Conservation (phyloP, 2,329 filamentous ascomycete genomes). For the Aspergillus fructus region DNA sequence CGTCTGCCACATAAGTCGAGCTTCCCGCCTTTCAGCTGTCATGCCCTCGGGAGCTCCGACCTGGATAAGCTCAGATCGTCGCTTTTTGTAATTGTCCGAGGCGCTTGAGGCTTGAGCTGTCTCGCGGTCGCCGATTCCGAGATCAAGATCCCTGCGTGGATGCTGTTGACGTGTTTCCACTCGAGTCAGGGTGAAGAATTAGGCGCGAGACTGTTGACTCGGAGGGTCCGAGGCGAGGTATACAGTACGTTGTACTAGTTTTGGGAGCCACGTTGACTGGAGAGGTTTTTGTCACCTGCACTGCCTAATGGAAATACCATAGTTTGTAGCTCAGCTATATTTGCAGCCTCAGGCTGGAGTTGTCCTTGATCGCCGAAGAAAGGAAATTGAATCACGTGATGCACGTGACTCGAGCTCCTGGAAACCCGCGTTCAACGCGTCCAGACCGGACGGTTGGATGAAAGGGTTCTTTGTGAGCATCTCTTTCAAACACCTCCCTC, state of each 20-base stretch:
- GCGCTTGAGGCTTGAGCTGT: background rate
- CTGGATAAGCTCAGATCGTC: slow-evolving; percentile 6
- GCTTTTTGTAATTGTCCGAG: slow-evolving; percentile 1
- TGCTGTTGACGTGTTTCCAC: slow-evolving; percentile 5
- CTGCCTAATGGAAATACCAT: background rate
- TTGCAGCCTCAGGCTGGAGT: too few species aligned
- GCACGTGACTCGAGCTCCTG: background rate
- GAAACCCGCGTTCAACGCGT: slow-evolving; percentile 8
- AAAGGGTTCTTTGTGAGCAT: background rate
- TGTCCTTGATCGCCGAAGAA: background rate
- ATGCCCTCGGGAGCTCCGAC: slow-evolving; percentile 2
- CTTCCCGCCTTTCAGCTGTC: slow-evolving; percentile 13
- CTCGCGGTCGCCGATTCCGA: background rate
- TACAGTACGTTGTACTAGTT: background rate
- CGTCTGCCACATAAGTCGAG: slow-evolving; percentile 5
- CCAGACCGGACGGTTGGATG: background rate
- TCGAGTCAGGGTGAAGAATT: background rate
- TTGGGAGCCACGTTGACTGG: background rate
- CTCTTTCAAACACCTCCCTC: background rate
- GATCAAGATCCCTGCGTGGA: background rate
- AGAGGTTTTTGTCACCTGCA: background rate
- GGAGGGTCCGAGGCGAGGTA: background rate
- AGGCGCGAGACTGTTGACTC: background rate
- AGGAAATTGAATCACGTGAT: background rate
- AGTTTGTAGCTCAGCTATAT: background rate